Percentiles rank a stretch among this genome's conserved stretches.
Conservation (phyloP, 1,284 basidiomycete species). For the Ganoderma meredithae region DNA sequence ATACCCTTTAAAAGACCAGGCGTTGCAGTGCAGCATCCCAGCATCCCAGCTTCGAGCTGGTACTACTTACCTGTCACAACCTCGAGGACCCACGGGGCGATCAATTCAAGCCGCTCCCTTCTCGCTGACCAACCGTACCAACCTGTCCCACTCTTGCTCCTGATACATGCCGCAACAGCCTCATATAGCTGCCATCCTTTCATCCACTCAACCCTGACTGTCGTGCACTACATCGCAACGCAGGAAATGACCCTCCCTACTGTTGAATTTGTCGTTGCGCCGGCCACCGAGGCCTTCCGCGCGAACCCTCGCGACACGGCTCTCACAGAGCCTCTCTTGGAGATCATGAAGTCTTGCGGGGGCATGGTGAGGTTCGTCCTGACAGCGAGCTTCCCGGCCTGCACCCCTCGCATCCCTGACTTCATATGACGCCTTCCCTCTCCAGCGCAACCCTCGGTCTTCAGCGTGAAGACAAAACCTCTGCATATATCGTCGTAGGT, state of each 20-base stretch:
- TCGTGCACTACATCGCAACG: neutral
- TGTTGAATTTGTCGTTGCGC: constrained; percentile 25
- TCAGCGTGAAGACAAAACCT: constrained; percentile 32
- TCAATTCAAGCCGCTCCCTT: too few relatives aligned
- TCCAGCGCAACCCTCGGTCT: constrained; percentile 30
- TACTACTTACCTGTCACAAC: too few relatives aligned
- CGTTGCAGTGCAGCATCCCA: too few relatives aligned
- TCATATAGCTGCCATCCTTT: neutral
- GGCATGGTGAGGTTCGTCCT: constrained; percentile 32
- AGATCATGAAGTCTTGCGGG: constrained; percentile 27
- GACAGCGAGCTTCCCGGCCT: neutral
- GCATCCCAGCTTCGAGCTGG: too few relatives aligned
- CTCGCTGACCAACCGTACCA: too few relatives aligned
- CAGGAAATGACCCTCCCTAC: constrained; percentile 27
- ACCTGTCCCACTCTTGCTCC: too few relatives aligned
- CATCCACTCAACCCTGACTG: neutral
- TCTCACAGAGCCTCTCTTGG: constrained; percentile 13
- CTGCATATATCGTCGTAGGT: constrained; percentile 31
- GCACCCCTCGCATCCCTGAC: neutral
- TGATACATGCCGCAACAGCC: too few relatives aligned
- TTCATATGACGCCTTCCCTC: neutral
- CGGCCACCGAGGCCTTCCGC: constrained; percentile 20
- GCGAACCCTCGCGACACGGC: constrained; percentile 21
- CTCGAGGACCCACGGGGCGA: too few relatives aligned
- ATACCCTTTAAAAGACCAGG: too few relatives aligned